These are phyloP conservation scores for Ophiostoma sp. DNA, from an alignment of 2,329 filamentous ascomycete species.

Conservation along the genomic window DNA sequence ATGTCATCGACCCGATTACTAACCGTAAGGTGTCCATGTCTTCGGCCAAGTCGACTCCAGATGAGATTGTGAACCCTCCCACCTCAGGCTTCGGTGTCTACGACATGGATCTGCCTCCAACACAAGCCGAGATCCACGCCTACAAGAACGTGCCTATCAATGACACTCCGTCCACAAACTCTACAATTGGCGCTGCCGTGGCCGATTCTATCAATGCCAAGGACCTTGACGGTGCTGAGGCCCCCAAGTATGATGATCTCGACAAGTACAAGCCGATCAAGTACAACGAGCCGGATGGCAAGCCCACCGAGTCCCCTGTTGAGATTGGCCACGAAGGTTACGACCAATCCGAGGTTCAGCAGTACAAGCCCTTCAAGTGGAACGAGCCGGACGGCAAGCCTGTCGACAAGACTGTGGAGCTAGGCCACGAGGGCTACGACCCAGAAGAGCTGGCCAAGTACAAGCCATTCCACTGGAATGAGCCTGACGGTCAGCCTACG, in stretches of 20 bases:
- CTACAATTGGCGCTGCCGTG: not conserved
- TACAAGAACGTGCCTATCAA: conserved; percentile 34
- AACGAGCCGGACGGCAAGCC: conserved; percentile 34
- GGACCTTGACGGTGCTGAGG: not conserved
- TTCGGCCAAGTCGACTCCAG: conserved; percentile 29
- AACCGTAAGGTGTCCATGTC: conserved; percentile 51
- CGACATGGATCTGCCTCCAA: conserved; percentile 24
- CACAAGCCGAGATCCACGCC: conserved; percentile 38
- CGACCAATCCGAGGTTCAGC: conserved; percentile 27
- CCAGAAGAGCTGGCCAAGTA: conserved; percentile 30
- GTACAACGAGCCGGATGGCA: conserved; percentile 28
- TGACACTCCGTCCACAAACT: not conserved
- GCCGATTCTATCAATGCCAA: not conserved
- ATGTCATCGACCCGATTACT: conserved; percentile 59
- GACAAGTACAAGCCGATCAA: conserved; percentile 38
- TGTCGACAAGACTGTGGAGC: not conserved
- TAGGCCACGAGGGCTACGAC: conserved; percentile 24
- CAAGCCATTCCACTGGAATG: conserved; percentile 41
- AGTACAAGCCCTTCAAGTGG: conserved; percentile 31
- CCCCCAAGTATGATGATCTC: conserved; percentile 25
- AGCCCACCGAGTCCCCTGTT: conserved; percentile 31
- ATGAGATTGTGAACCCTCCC: conserved; percentile 32
- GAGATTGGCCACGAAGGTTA: conserved; percentile 30
- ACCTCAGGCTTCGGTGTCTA: conserved; percentile 19
- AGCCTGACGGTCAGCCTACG: conserved; percentile 33